phyloP scores from a whole-genome alignment of 305 asterid species.

The Plantago coronopus region DNA sequence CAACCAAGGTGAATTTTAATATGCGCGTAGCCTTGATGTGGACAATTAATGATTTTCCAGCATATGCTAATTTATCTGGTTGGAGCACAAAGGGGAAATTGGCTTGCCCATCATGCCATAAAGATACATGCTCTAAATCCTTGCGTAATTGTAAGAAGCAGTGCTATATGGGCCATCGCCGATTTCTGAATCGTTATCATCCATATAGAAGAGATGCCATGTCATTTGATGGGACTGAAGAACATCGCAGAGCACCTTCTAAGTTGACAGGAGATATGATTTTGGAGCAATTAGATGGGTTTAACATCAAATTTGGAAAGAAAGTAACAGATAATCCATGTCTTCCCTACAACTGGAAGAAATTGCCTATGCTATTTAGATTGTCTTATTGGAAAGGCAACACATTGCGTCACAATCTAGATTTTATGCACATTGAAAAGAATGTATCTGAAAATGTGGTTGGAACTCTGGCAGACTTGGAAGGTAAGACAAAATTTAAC shows the following conservation, averaged over 20 bases:
- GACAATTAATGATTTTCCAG: neutral
- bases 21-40: neutral
- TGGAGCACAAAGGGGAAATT: neutral
- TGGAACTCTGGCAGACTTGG: neutral
- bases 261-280: neutral
- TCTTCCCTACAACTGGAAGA: neutral
- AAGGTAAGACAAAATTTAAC: neutral
- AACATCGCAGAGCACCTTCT: neutral
- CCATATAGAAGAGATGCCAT: neutral
- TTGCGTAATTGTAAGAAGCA: neutral
- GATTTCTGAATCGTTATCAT: neutral
- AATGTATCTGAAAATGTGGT: neutral
- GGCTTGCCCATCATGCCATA: neutral
- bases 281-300: neutral
- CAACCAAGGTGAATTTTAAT: neutral
- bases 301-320: neutral
- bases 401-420: neutral
- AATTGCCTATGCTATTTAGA: neutral
- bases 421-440: neutral
- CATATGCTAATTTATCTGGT: neutral
- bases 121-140: neutral
- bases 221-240: neutral
- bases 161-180: neutral
- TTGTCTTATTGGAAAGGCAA: neutral
- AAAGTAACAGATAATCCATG: neutral